Evolutionary conservation across 352 stramenopile species (phyloP).

Genomic region (Thalassiosira ordinaria): DNA sequence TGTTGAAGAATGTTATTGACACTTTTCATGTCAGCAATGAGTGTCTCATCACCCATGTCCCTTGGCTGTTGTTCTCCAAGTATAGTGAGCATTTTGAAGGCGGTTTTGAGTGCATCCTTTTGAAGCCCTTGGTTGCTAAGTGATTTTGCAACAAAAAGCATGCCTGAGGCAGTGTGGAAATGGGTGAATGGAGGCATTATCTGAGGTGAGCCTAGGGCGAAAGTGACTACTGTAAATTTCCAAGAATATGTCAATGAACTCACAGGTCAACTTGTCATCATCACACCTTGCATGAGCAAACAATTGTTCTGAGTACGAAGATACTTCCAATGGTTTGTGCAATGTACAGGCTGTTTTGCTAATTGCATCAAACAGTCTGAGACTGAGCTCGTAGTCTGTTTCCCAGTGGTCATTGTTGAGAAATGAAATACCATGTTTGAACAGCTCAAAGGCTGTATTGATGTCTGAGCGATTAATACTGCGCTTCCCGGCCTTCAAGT

Average conservation of each 20-base stretch:
- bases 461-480: slow-evolving; percentile 15
- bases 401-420: slow-evolving; percentile 18
- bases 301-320: not conserved
- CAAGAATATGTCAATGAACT: not conserved
- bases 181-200: no score
- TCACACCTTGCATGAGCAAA: slow-evolving; percentile 8
- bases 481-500: slow-evolving; percentile 25
- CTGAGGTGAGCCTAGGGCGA: not conserved
- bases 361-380: slow-evolving; percentile 21
- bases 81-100: not conserved
- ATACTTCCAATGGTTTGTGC: slow-evolving; percentile 3
- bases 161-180: no score
- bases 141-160: not conserved
- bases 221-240: not conserved
- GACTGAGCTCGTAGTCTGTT: not conserved
- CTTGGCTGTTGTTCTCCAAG: not conserved
- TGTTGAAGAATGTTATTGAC: not conserved
- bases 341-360: slow-evolving; percentile 6
- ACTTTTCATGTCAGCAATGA: not conserved
- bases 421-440: slow-evolving; percentile 29
- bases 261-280: slow-evolving; percentile 37
- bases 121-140: not conserved
- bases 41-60: not conserved
- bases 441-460: slow-evolving; percentile 15
- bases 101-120: not conserved